Percentiles rank a stretch among this genome's conserved stretches.
These are phyloP conservation scores for Talaromyces trachyspermus DNA, from an alignment of 495 filamentous ascomycete species.

Conservation along the genomic window DNA sequence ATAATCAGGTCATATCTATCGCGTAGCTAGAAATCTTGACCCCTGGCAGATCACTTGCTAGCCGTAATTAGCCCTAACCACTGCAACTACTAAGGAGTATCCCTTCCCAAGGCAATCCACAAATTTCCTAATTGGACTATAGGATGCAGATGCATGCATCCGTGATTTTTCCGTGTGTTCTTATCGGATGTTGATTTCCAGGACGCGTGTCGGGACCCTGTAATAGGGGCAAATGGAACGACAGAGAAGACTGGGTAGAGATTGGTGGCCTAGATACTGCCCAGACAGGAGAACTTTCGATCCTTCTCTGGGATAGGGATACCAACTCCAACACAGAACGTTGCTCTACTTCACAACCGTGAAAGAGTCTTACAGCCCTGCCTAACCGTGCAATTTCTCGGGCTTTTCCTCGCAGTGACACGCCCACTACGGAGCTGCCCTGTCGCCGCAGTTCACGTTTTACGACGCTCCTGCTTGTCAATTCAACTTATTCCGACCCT, in stretches of 20 bases:
- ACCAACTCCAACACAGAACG: background rate
- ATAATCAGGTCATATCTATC: too few relatives aligned
- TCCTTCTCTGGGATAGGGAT: too few relatives aligned
- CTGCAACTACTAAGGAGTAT: background rate
- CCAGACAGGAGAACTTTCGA: background rate
- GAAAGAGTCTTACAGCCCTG: background rate
- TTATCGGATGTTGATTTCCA: background rate
- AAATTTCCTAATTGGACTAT: background rate
- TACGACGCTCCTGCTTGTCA: background rate
- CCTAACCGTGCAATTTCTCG: too few relatives aligned
- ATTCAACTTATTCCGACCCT: background rate
- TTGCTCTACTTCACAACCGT: background rate
- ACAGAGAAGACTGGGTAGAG: background rate
- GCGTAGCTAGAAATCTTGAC: too few relatives aligned
- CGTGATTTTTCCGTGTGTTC: background rate
- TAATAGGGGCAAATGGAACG: background rate
- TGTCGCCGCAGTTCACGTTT: background rate
- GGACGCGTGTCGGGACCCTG: background rate
- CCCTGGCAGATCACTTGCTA: background rate
- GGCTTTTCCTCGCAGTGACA: slow-evolving; percentile 1
- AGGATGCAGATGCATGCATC: too few relatives aligned
- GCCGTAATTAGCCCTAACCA: background rate
- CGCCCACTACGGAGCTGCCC: background rate
- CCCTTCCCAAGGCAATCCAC: background rate
- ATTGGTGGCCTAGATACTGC: background rate